These are phyloP conservation scores for Punica granatum DNA, from an alignment of 345 rosid genomes.

Conservation along the genomic window DNA sequence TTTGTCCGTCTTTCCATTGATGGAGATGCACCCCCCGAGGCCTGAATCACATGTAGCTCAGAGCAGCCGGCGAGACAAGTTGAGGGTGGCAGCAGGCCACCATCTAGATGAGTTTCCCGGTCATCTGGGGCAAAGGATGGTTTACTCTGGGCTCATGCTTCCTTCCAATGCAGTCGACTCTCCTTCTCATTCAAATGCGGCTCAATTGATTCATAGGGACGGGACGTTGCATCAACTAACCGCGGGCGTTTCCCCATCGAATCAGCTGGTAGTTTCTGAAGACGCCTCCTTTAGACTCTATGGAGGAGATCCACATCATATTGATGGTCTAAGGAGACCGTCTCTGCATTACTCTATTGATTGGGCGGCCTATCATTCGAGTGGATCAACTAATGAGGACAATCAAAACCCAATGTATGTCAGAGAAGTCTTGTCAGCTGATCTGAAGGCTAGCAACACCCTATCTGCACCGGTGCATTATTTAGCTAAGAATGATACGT, in stretches of 20 bases:
- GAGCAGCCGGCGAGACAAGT: slow-evolving; percentile 47
- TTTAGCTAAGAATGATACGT: not conserved
- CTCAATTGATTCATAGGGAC: slow-evolving; percentile 2
- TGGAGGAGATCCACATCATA: slow-evolving; percentile 23
- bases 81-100: slow-evolving; percentile 23
- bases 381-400: slow-evolving; percentile 27
- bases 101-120: slow-evolving; percentile 16
- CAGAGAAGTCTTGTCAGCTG: slow-evolving; percentile 16
- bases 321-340: slow-evolving; percentile 23
- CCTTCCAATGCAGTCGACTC: slow-evolving; percentile 6
- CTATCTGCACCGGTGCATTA: slow-evolving; percentile 21
- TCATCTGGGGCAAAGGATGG: slow-evolving; percentile 15
- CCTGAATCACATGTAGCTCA: slow-evolving; percentile 44
- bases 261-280: slow-evolving; percentile 2
- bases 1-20: slow-evolving; percentile 1
- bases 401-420: slow-evolving; percentile 26
- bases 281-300: slow-evolving; percentile 11
- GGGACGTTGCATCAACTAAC: not conserved
- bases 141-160: not conserved
- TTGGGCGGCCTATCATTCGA: slow-evolving; percentile 34
- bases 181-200: slow-evolving; percentile 5
- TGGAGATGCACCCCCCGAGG: slow-evolving; percentile 29
- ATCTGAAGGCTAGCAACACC: not conserved
- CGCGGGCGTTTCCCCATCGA: not conserved
- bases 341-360: slow-evolving; percentile 25